Base-by-base conservation (phyloP, 805 yeast species). In the Metschnikowia cubensis region DNA sequence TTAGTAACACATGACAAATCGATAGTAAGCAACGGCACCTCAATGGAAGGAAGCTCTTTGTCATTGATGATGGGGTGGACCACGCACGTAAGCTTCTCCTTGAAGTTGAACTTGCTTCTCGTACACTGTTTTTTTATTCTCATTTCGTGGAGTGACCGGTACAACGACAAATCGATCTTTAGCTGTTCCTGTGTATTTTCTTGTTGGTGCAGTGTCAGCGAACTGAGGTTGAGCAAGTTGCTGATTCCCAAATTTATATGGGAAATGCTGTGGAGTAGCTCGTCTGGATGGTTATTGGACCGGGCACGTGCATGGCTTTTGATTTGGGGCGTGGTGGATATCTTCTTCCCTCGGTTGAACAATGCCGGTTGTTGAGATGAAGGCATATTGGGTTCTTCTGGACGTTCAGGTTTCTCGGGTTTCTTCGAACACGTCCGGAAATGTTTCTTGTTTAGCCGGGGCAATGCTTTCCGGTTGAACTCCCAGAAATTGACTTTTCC, bases 401-500 rank as follows among this genome's bases (percentile, higher is more conserved):
- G 31, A 29, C 41, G 31, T n/a, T 34, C 33, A n/a, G 31, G 46
- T 15, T 35, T 43, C 17, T 34, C 33, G 11, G 31, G 46, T 15
- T 35, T 43, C 17, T 22, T 47, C 14, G 48, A 35, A 34, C 21
- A 46, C 6, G 55, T 51, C n/a, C 42, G 45, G 21, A 53, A 41
- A 39, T 57, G 60, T 15, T 47, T 47, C 35, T 57, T 59, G 44
- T 71, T 71, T 5, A 70, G 61, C 46, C 67, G 66, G 4, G 75
- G 72, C 22, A 73, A 60, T 3, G 75, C 74, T 50, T 69, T 70
- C 51, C 68, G 68, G 51, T 73, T 75, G 58, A 73, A 71, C 48
- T 73, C 77, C 77, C 77, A 73, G 14, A 71, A 51, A n/a, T 71
- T 61, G 6, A 71, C 61, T 47, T 69, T 67, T 0, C 74, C 75